Conservation (phyloP, 2,329 filamentous ascomycete genomes). For the Epichloe sp. region DNA sequence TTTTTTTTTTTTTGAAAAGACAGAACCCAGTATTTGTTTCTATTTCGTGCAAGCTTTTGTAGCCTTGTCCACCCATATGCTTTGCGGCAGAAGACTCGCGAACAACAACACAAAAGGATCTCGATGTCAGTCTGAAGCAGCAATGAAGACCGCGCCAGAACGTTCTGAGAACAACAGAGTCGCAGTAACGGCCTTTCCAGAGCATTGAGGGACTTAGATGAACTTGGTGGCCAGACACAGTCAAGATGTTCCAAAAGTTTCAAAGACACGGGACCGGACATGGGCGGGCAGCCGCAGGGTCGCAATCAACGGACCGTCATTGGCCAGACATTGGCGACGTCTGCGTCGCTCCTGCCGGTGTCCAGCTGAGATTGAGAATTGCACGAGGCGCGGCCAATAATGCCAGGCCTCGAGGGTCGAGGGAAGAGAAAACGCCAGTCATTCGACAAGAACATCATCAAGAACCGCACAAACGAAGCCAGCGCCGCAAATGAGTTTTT, state of each 20-base stretch:
- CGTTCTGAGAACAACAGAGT: neutral
- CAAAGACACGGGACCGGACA: neutral
- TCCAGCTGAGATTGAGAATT: neutral
- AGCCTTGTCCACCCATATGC: neutral
- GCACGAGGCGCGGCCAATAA: neutral
- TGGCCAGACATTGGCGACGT: conserved; percentile 1
- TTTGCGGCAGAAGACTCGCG: neutral
- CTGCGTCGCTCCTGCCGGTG: neutral
- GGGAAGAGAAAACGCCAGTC: neutral
- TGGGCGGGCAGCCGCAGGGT: neutral
- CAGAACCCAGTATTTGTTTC: too few relatives aligned
- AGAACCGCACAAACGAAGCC: too few relatives aligned
- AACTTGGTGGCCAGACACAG: too few relatives aligned
- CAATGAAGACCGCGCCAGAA: neutral
- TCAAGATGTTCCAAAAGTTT: too few relatives aligned
- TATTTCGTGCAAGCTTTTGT: neutral
- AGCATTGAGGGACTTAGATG: neutral
- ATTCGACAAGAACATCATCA: neutral
- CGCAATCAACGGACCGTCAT: conserved; percentile 3
- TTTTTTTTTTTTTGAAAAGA: too few relatives aligned
- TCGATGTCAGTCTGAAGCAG: neutral
- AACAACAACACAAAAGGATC: neutral
- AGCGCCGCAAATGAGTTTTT: too few relatives aligned
- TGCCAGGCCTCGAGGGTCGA: too few relatives aligned
- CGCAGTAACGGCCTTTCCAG: neutral